Percentiles rank a stretch among this genome's conserved stretches.
phyloP scores from a whole-genome alignment of 108 stramenopile species.

The Fragilariopsis cylindrus region DNA sequence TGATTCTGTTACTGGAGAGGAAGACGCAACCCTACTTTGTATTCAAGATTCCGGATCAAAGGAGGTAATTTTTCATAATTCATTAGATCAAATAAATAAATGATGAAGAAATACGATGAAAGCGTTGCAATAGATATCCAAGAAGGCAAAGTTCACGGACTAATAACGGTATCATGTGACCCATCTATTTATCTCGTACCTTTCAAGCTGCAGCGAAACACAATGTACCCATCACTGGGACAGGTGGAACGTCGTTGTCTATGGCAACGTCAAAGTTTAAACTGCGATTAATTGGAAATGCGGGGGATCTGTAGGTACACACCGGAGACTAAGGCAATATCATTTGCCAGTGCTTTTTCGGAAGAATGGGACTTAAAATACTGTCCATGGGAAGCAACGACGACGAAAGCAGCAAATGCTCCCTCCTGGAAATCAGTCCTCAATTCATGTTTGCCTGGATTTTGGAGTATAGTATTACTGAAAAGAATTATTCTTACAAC shows the following conservation, averaged over 20 bases:
- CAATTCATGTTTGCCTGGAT: slow-evolving; percentile 60
- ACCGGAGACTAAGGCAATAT: slow-evolving; percentile 57
- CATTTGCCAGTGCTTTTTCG: slow-evolving; percentile 54
- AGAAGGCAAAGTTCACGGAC: slow-evolving; percentile 31
- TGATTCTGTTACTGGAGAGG: slow-evolving; percentile 40
- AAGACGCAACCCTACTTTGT: slow-evolving; percentile 34
- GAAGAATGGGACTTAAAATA: slow-evolving; percentile 47
- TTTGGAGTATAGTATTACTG: slow-evolving; percentile 49
- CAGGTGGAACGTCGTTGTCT: slow-evolving; percentile 65
- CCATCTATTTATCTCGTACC: slow-evolving; percentile 27
- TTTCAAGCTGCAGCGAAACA: slow-evolving; percentile 32
- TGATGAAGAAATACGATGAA: slow-evolving; percentile 28
- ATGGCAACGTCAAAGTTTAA: slow-evolving; percentile 36
- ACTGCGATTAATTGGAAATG: slow-evolving; percentile 57
- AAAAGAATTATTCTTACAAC: slow-evolving; percentile 3
- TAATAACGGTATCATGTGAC: slow-evolving; percentile 58
- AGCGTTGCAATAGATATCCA: slow-evolving; percentile 21
- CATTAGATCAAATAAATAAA: slow-evolving; percentile 44
- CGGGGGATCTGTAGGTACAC: slow-evolving; percentile 79
- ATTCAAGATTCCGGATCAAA: slow-evolving; percentile 24
- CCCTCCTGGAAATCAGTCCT: slow-evolving; percentile 41
- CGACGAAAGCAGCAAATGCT: not conserved
- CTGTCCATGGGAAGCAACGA: slow-evolving; percentile 28
- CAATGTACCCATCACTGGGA: slow-evolving; percentile 57
- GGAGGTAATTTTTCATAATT: not conserved